Evolutionary conservation across 257 asterid species (phyloP).

Genomic region (Capsicum baccatum): DNA sequence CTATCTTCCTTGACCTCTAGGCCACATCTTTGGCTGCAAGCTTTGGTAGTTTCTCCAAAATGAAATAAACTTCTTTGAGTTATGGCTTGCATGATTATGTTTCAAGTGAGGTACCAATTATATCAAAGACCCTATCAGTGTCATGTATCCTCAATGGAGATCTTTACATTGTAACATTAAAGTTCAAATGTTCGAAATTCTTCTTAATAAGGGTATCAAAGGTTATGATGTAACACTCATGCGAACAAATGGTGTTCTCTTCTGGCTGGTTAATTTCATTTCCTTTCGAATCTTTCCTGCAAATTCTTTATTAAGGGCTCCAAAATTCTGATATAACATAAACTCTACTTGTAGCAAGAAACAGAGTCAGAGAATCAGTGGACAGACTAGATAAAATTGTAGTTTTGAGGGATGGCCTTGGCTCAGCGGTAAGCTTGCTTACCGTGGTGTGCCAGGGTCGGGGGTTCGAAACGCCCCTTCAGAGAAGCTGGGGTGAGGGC

Average conservation of each 20-base stretch:
- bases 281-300: slow-evolving; percentile 1
- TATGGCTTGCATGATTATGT: not conserved
- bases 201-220: not conserved
- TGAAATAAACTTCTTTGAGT: not conserved
- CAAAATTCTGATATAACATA: not conserved
- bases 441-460: no score
- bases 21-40: not conserved
- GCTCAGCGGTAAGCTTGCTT: no score
- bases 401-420: no score
- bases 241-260: not conserved
- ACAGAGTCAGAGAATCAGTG: not conserved
- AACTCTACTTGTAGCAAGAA: not conserved
- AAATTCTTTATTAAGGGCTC: slow-evolving; percentile 4
- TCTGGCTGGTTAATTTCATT: not conserved
- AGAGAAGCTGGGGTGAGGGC: no score
- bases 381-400: not conserved
- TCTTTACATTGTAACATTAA: slow-evolving; percentile 5
- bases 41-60: not conserved
- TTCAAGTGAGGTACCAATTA: not conserved
- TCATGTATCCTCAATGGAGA: not conserved
- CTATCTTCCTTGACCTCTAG: not conserved
- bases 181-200: not conserved
- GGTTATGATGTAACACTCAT: not conserved
- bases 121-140: not conserved
- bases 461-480: no score